Evolutionary conservation across 129 eudicot species (phyloP).

Genomic region (Lactuca sativa): DNA sequence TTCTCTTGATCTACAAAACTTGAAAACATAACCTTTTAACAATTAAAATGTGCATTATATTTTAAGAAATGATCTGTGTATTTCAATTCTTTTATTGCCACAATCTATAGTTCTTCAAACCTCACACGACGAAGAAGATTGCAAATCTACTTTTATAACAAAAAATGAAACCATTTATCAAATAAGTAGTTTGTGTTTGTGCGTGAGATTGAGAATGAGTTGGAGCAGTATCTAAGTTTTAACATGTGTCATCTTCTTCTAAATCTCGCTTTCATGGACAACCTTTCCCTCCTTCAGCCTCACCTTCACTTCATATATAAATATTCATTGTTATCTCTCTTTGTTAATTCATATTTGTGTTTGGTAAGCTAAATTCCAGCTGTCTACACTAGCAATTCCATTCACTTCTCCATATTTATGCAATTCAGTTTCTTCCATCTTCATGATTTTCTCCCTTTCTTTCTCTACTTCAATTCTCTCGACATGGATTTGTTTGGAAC

Average conservation of each 20-base stretch:
- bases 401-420: slow-evolving; percentile 22
- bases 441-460: slow-evolving; percentile 28
- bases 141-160: background rate
- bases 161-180: background rate
- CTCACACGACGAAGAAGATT: background rate
- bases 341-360: slow-evolving; percentile 3
- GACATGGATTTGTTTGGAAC: background rate
- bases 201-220: no score
- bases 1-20: no score
- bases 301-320: slow-evolving; percentile 16
- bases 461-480: slow-evolving; percentile 26
- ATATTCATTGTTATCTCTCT: background rate
- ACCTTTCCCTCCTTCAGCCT: slow-evolving; percentile 21
- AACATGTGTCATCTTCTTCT: slow-evolving; percentile 8
- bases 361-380: slow-evolving; percentile 53
- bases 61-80: no score
- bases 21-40: no score
- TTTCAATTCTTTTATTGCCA: no score
- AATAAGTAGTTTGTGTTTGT: background rate
- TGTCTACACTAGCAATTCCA: slow-evolving; percentile 17
- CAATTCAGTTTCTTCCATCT: background rate
- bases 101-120: no score
- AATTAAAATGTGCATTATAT: no score
- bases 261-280: slow-evolving; percentile 25
- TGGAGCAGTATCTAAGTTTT: no score